Evolutionary conservation across 1,284 basidiomycete species (phyloP).

Genomic region (Butyriboletus appendiculatus): DNA sequence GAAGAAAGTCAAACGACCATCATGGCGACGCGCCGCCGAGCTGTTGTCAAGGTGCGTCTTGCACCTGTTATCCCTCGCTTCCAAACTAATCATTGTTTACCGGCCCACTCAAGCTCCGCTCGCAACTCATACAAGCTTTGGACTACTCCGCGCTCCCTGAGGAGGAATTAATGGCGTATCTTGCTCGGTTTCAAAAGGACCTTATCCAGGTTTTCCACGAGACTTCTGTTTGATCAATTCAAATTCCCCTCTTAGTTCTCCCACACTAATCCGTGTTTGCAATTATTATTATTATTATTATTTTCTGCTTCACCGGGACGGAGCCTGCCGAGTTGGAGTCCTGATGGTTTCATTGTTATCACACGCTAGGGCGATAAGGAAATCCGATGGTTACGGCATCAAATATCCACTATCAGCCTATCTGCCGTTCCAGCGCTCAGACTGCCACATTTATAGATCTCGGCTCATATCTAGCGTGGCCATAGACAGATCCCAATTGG

Average conservation of each 20-base stretch:
- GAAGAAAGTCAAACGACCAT: conserved; percentile 61
- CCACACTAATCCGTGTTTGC: conserved; percentile 4
- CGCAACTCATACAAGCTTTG: conserved; percentile 67
- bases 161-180: conserved; percentile 60
- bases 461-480: conserved; percentile 1
- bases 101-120: conserved; percentile 54
- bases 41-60: conserved; percentile 60
- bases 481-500: conserved; percentile 12
- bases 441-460: background rate
- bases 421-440: background rate
- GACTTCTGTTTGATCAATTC: conserved; percentile 19
- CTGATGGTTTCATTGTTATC: conserved; percentile 19
- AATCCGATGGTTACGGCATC: conserved; percentile 12
- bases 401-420: background rate
- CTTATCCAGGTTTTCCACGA: conserved; percentile 57
- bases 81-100: background rate
- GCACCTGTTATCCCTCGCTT: background rate
- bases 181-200: conserved; percentile 68
- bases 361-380: conserved; percentile 1
- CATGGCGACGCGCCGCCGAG: conserved; percentile 62
- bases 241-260: background rate
- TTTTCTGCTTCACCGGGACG: background rate
- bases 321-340: no score
- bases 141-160: conserved; percentile 71
- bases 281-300: conserved; percentile 1